Evolutionary conservation across 257 asterid species (phyloP), one percentile per base, ranked within the genome.

Genomic region (Salvia rosmarinus): DNA sequence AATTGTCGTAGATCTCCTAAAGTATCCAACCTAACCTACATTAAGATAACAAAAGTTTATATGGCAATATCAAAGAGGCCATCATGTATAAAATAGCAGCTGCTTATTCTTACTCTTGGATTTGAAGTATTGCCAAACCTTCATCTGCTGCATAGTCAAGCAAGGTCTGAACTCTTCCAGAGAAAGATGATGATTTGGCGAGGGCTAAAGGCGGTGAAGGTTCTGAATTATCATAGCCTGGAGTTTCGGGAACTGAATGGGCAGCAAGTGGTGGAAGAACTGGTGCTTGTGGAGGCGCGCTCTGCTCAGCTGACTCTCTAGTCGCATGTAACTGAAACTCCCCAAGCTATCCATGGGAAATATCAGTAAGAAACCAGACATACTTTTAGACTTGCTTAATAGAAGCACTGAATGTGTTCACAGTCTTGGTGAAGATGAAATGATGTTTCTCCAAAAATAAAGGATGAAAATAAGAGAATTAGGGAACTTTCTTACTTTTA

Each of bases 11-110:
- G 88, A 90, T 89, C 96, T 86, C 82, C 95, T 79, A 61, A 93
- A 93, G 76, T 63, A 81, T 44, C 98, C 98, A 75, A 93, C 98
- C 98, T 93, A 75, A 93, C 98, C 98, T 93, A 86, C 77, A 77
- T 68, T 42, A 39, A 16, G 46, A 58, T 73, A 25, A 68, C 71
- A 30, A 40, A 37, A 14, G 63, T 66, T 67, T 65, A 61, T 37
- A 32, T 7, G 40, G 69, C 42, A 46, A 56, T 64, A 40, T 2
- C 9, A 10, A 71, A 73, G 13, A 42, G 46, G 42, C 54, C 17
- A n/a, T 8, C 19, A 46, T 58, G 21, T 23, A 57, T 43, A 14
- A n/a, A 20, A 39, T 10, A 21, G 51, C 2, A 32, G 13, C 34
- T 28, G 44, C 64, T 39, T 25, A 71, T 49, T 76, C 85, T 71